Percentiles rank a stretch among this genome's conserved stretches.
Conservation (phyloP, 2,329 filamentous ascomycete species). For the Pseudogymnoascus sp. region DNA sequence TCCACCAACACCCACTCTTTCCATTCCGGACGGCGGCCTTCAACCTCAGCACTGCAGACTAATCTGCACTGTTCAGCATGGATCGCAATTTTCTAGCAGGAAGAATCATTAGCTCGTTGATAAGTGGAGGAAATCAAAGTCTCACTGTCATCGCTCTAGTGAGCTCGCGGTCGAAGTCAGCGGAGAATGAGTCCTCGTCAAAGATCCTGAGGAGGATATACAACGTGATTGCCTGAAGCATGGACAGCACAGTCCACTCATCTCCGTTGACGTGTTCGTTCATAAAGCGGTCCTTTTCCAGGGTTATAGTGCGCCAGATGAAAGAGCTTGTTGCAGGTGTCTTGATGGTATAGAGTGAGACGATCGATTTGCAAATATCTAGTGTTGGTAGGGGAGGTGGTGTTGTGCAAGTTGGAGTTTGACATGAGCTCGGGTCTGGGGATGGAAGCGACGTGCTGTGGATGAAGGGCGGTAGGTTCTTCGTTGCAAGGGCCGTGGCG, state of each 20-base stretch:
- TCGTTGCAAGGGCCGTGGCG: constrained; percentile 12
- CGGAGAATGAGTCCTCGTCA: constrained; percentile 15
- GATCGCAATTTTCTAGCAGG: constrained; percentile 10
- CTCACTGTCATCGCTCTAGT: constrained; percentile 16
- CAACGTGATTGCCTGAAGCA: constrained; percentile 16
- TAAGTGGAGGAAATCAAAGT: constrained; percentile 4
- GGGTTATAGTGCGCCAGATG: constrained; percentile 16
- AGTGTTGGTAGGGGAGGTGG: constrained; percentile 11
- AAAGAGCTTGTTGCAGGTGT: constrained; percentile 16
- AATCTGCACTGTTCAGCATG: constrained; percentile 11
- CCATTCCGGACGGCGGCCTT: constrained; percentile 16
- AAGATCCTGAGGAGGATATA: constrained; percentile 18
- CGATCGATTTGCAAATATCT: constrained; percentile 17
- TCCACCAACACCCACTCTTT: constrained; percentile 16
- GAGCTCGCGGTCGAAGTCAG: constrained; percentile 16
- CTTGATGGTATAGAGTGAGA: constrained; percentile 14
- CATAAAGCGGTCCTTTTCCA: constrained; percentile 18
- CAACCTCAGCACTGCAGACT: constrained; percentile 14
- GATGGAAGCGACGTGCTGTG: constrained; percentile 12
- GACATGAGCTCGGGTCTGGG: constrained; percentile 10
- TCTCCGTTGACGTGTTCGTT: constrained; percentile 11
- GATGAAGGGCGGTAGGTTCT: constrained; percentile 8
- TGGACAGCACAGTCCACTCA: constrained; percentile 15
- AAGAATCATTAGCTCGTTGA: constrained; percentile 10
- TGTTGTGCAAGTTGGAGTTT: background rate